phyloP scores from a whole-genome alignment of 805 yeast genomes.

The Pichia eremophila region DNA sequence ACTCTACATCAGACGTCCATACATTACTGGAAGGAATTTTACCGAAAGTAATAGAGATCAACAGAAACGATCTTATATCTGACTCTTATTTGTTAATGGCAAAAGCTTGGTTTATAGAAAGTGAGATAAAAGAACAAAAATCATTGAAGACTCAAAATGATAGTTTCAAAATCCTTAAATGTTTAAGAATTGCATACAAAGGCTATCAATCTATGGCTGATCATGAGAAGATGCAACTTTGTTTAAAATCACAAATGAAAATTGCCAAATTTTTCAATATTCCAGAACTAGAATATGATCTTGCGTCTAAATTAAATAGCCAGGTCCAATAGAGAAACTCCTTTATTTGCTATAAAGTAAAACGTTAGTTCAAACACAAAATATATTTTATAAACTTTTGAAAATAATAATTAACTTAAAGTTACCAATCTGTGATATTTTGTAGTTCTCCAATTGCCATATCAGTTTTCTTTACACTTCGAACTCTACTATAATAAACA shows the following conservation, averaged over 20 bases:
- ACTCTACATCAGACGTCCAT: constrained; percentile 31
- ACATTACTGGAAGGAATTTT: constrained; percentile 31
- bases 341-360: neutral
- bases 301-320: neutral
- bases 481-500: constrained; percentile 45
- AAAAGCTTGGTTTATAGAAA: constrained; percentile 10
- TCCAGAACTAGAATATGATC: neutral
- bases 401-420: too few species aligned
- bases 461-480: constrained; percentile 26
- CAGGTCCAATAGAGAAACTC: neutral
- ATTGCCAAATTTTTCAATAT: constrained; percentile 23
- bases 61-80: constrained; percentile 31
- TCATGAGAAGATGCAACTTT: constrained; percentile 29
- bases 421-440: constrained; percentile 18
- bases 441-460: constrained; percentile 4
- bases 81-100: constrained; percentile 29
- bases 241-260: constrained; percentile 31
- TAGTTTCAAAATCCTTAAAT: constrained; percentile 28
- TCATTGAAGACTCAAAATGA: neutral
- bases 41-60: constrained; percentile 35
- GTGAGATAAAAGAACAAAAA: neutral
- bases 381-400: too few species aligned
- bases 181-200: constrained; percentile 33
- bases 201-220: constrained; percentile 34
- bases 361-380: too few species aligned